Base-by-base conservation (phyloP, 2,329 filamentous ascomycete genomes). In the Ascosphaera acerosa region DNA sequence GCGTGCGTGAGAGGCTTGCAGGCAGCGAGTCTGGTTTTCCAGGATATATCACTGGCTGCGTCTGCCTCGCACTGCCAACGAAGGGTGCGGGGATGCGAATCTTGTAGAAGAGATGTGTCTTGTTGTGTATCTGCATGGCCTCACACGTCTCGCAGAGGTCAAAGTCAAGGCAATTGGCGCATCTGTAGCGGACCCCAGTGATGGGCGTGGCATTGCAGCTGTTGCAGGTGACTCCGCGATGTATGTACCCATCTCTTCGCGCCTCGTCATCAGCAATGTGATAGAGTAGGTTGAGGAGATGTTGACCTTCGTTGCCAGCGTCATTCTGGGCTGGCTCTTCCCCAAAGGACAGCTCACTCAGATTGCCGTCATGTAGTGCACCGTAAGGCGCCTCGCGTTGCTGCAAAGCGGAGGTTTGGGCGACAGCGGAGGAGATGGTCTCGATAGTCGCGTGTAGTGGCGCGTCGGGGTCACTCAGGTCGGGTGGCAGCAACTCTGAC, bases 51-150 rank as follows among this genome's bases (percentile, higher is more conserved):
- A 81, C 68, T 4, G 76, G 72, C 42, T 80, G 74, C 44, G 73
- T 75, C 48, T 84, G 74, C 32, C 77, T 68, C 2, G 76, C 72
- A 29, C 66, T 60, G 3, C 76, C 76, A 34, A 91, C 70, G 18
- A 80, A 76, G 0, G 82, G 80, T 1, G 81, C 76, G 1, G 87
- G 87, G 7, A 94, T 73, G 33, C 73, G 73, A 45, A 97, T 76
- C 51, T 94, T 94, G 61, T 89, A 90, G 53, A 97, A 94, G 29
- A 94, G 67, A 51, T 97, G 87, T 2, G 81, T 91, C 49, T 84
- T 89, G 44, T 66, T 70, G 46, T 91, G 84, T 4, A 76, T 67
- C 35, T 58, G 51, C 41, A 58, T 53, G 10, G 64, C 59, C 53
- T 97, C 84, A 53, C 87, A 97, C 5, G 72, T 72, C 46, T 92